Evolutionary conservation across 1,284 basidiomycete species (phyloP), one percentile per base, ranked within the genome.

Genomic region (Erythrobasidium hasegawianum): DNA sequence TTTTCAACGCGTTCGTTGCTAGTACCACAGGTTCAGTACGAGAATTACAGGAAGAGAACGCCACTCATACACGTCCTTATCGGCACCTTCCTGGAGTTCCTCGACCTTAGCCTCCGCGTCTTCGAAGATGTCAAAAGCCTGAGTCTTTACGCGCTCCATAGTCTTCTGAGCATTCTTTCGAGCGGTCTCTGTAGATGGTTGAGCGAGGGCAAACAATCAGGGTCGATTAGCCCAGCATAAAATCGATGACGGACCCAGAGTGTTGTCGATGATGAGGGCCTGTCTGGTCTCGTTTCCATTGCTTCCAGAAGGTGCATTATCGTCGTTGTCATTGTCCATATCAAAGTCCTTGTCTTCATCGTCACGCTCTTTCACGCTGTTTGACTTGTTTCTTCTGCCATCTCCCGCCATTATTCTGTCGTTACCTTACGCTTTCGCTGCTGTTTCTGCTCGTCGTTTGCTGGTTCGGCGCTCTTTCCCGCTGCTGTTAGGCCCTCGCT

Each of bases 101-200:
- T 57, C 55, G n/a, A 57, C 47, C n/a, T 22, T 22, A 2, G 26
- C 27, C 26, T 65, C 62, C 7, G 56, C 55, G 27, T 26, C 56
- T 20, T 26, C 47, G 38, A 65, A 65, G 3, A 58, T 29, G 4
- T 27, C 55, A 9, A 57, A 26, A 8, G 38, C 43, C 26, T 22
- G 5, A 26, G 16, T 24, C 50, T 53, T 29, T 7, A 53, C 18
- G 7, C 26, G 14, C n/a, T 16, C 22, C 16, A 20, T 39, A 11
- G 52, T 27, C 43, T 65, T 65, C 27, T 49, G 43, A 16, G 62
- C 57, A 11, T 33, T 53, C 11, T 14, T 1, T n/a, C 20, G 22
- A 2, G 62, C 20, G 5, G 26, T 39, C 18, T 65, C 62, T 65
- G 56, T 50, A 2, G n/a, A 16, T 47, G 43, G 4, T 7, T n/a